Conservation (phyloP, 2,329 filamentous ascomycete species). For the Xylariales sp. region DNA sequence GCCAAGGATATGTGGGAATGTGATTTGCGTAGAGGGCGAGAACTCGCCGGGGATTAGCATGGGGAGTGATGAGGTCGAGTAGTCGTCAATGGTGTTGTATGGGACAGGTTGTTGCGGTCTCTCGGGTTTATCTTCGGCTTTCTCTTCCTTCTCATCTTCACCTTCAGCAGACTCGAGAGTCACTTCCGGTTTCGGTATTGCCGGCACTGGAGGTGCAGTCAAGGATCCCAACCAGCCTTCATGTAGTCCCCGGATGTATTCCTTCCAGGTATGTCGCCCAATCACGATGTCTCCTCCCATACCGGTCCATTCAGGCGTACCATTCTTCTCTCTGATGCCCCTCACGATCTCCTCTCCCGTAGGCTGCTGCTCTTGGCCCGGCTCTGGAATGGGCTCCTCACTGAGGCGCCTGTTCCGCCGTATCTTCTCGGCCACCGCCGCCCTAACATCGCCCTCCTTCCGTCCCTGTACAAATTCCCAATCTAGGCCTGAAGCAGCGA, state of each 20-base stretch:
- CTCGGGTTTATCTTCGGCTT: constrained; percentile 51
- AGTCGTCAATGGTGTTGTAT: constrained; percentile 70
- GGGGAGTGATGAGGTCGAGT: constrained; percentile 62
- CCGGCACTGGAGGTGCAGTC: constrained; percentile 48
- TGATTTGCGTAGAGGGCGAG: constrained; percentile 66
- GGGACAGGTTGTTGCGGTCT: constrained; percentile 61
- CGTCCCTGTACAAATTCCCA: constrained; percentile 95
- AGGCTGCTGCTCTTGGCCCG: constrained; percentile 42
- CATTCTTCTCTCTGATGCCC: constrained; percentile 58
- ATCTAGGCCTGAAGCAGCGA: constrained; percentile 85
- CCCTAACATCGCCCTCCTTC: constrained; percentile 87
- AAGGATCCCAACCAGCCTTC: constrained; percentile 94
- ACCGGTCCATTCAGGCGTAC: constrained; percentile 67
- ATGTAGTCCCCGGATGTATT: constrained; percentile 88
- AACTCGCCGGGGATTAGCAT: constrained; percentile 64
- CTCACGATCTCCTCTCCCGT: constrained; percentile 58
- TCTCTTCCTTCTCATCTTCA: constrained; percentile 33
- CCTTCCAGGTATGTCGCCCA: constrained; percentile 93
- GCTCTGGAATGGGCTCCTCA: constrained; percentile 28
- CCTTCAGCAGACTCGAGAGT: constrained; percentile 17
- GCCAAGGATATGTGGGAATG: constrained; percentile 85
- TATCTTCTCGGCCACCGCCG: constrained; percentile 80
- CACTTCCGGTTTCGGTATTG: constrained; percentile 14
- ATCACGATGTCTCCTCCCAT: constrained; percentile 81
- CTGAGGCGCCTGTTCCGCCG: constrained; percentile 62